A percentile compares a stretch with the other conserved stretches of the same genome.
Evolutionary conservation across 208 protist genomes (phyloP).

Genomic region (Trypanosoma conorhini): DNA sequence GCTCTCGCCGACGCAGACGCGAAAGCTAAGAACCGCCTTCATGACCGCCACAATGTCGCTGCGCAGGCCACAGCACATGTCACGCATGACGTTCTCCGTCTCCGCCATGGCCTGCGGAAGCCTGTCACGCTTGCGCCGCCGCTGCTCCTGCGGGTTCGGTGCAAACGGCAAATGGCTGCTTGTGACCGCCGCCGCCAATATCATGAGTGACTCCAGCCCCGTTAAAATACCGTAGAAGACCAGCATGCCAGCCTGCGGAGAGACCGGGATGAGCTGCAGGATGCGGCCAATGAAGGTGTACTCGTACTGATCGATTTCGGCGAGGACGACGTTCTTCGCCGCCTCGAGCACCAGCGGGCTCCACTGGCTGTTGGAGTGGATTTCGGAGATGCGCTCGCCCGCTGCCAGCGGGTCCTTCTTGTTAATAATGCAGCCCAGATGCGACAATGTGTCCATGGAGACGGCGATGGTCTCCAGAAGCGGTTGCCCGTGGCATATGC

Average conservation of each 20-base stretch:
- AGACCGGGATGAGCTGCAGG: conserved; percentile 45
- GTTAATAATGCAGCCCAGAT: conserved; percentile 38
- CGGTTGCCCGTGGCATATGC: conserved; percentile 40
- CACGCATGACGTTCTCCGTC: conserved; percentile 75
- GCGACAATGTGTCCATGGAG: conserved; percentile 34
- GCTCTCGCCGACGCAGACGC: conserved; percentile 17
- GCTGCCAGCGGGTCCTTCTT: conserved; percentile 24
- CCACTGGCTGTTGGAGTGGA: conserved; percentile 34
- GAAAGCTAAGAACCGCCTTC: conserved; percentile 34
- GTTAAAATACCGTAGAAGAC: conserved; percentile 44
- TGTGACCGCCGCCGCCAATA: conserved; percentile 61
- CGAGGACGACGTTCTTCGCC: conserved; percentile 31
- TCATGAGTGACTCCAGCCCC: conserved; percentile 45
- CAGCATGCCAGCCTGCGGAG: conserved; percentile 36
- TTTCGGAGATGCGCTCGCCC: conserved; percentile 27
- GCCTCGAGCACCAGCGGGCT: conserved; percentile 32
- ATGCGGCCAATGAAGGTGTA: conserved; percentile 49
- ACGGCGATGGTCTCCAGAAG: conserved; percentile 30
- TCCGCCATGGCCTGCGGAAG: conserved; percentile 71
- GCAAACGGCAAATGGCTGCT: conserved; percentile 48
- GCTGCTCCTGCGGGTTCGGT: conserved; percentile 17
- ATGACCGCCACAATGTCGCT: conserved; percentile 35
- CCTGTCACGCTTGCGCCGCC: conserved; percentile 25
- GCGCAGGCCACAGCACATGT: conserved; percentile 37
- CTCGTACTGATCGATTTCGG: conserved; percentile 34